Base-by-base conservation (phyloP, 2,329 filamentous ascomycete genomes). In the Fusarium udum region DNA sequence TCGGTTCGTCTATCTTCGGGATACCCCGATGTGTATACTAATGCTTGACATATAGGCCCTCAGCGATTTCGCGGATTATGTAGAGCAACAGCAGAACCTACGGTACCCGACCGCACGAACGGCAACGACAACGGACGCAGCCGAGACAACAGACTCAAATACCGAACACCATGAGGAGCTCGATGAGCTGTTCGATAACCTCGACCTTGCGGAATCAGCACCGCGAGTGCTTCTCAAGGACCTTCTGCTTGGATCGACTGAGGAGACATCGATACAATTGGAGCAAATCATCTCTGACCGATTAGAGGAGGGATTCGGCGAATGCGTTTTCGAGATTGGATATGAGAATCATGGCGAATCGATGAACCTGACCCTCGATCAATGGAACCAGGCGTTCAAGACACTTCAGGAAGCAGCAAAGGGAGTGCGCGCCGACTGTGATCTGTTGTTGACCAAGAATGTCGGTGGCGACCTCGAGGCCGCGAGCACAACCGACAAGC, bases 61-160 rank as follows among this genome's bases (percentile, higher is more conserved):
- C 63, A 96, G 93, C 85, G 96, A 98, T 78, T 99, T 99, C 81
- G 95, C 95, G 82, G 96, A 99, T 79, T 98, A 98, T 79, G 96
- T 98, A 74, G 95, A 98, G 82, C 93, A 95, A 81, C 95, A 98
- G 81, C 96, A 98, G 82, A 91, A 91, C 20, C 83, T 92, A 56
- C 91, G 93, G 64, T 91, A 90, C 76, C 88, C 89, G 4, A 80
- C 79, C 48, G 79, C 84, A 40, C 82, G 80, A 61, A 75, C 79
- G 37, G 65, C 69, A 24, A 70, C 79, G 39, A 63, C 69, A 26
- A 70, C 79, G 45, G 64, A 65, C 78, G 73, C 75, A 22, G 78
- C 80, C 18, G 73, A 80, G 15, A 78, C 81, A 28, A 71, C 81
- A 40, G 72, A 80, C 56, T 59, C 79, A 24, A 67, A 72, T 22